phyloP scores from a whole-genome alignment of 495 filamentous ascomycete genomes.

The Aspergillus hancockii region DNA sequence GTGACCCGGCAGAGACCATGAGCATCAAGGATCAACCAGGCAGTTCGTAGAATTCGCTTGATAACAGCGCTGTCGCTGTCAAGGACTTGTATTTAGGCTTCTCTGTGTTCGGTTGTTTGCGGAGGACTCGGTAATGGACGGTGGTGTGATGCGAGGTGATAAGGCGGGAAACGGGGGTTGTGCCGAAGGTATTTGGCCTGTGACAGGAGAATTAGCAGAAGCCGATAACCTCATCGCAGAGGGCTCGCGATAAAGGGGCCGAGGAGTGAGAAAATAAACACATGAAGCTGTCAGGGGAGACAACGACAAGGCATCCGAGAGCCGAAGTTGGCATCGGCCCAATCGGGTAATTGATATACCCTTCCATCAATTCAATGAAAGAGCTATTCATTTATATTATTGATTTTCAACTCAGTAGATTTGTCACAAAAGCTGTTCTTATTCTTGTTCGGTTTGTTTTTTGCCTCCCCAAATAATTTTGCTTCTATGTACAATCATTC shows the following conservation, averaged over 20 bases:
- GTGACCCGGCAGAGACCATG: neutral
- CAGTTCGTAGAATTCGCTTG: neutral
- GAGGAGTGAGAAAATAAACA: neutral
- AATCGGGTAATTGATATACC: slow-evolving; percentile 20
- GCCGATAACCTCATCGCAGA: slow-evolving; percentile 11
- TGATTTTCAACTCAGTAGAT: neutral
- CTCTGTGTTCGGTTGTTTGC: neutral
- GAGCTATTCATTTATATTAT: too few relatives aligned
- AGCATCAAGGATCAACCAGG: neutral
- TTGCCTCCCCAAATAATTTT: neutral
- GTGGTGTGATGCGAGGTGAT: slow-evolving; percentile 1
- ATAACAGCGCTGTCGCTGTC: neutral
- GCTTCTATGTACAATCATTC: neutral
- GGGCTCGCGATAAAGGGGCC: neutral
- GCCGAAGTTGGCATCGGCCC: slow-evolving; percentile 10
- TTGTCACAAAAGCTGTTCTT: neutral
- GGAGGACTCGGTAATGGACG: neutral
- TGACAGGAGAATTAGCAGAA: slow-evolving; percentile 2
- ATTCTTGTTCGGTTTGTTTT: neutral
- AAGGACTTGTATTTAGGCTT: neutral
- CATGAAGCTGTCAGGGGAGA: neutral
- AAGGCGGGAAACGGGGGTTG: neutral
- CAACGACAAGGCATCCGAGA: slow-evolving; percentile 2
- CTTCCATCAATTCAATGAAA: too few relatives aligned
- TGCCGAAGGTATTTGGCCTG: neutral